Evolutionary conservation across 192 early-diverging fungal genomes (phyloP), one percentile per base, ranked within the genome.

Genomic region (Linderina pennispora): DNA sequence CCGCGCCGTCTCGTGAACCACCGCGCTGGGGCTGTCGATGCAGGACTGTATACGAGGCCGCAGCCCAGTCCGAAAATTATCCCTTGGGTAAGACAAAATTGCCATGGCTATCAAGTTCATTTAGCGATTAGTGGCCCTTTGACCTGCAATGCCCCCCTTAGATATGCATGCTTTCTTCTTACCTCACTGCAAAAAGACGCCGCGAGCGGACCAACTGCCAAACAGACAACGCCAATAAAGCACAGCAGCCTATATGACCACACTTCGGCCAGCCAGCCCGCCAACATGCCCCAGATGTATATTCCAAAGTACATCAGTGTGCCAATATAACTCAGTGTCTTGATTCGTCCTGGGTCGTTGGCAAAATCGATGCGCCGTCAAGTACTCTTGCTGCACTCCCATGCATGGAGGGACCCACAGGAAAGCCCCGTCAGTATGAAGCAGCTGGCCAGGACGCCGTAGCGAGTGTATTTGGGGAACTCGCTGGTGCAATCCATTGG

Each of bases 71-170:
- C 79, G 35, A 62, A 79, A 18, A 81, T 37, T 16, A 79, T 21
- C 28, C 79, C 79, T 32, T 81, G 79, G 2, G 75, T 45, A 4
- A 81, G 43, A 23, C 71, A 79, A 10, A 81, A 40, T 13, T 77
- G 71, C 79, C 79, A 81, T 0, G 75, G 28, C 20, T 70, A 28
- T 2, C n/a, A n/a, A n/a, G n/a, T n/a, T n/a, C n/a, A n/a, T n/a
- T n/a, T n/a, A n/a, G n/a, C n/a, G n/a, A n/a, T n/a, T n/a, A n/a
- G n/a, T n/a, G n/a, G n/a, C n/a, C n/a, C n/a, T n/a, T n/a, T n/a
- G n/a, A n/a, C n/a, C n/a, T n/a, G n/a, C n/a, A n/a, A n/a, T n/a
- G n/a, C n/a, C n/a, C n/a, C n/a, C n/a, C n/a, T n/a, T n/a, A n/a
- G n/a, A n/a, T n/a, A n/a, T n/a, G n/a, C n/a, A n/a, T n/a, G n/a